Evolutionary conservation across 2,329 filamentous ascomycete genomes (phyloP).

Genomic region (Colletotrichum destructivum): DNA sequence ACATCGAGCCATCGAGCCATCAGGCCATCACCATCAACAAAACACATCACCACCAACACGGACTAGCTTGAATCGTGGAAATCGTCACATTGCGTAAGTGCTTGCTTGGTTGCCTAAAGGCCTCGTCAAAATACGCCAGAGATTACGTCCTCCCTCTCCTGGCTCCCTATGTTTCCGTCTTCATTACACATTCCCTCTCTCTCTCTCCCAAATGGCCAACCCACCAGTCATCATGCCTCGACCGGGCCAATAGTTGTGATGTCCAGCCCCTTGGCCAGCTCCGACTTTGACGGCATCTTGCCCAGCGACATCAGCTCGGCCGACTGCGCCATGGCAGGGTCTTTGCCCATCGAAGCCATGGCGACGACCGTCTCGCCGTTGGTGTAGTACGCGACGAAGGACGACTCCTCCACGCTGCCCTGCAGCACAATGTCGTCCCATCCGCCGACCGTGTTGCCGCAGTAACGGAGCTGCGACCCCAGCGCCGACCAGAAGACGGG

Average conservation of each 20-base stretch:
- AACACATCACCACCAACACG: neutral
- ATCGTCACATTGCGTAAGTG: neutral
- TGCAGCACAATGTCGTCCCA: slow-evolving; percentile 89
- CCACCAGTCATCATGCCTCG: slow-evolving; percentile 44
- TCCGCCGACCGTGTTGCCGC: slow-evolving; percentile 84
- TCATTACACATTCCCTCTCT: neutral
- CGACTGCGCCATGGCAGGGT: slow-evolving; percentile 87
- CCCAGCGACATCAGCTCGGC: slow-evolving; percentile 87
- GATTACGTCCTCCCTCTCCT: neutral
- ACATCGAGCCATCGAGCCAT: no score
- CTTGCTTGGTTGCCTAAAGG: neutral
- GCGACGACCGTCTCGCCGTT: slow-evolving; percentile 90
- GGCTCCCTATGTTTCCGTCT: no score
- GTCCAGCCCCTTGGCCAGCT: slow-evolving; percentile 76
- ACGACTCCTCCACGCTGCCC: slow-evolving; percentile 81
- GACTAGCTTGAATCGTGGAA: neutral
- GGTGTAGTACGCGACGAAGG: slow-evolving; percentile 92
- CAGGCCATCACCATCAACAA: neutral
- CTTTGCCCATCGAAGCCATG: slow-evolving; percentile 90
- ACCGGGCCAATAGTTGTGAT: slow-evolving; percentile 60
- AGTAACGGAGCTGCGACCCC: slow-evolving; percentile 91
- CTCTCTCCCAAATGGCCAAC: neutral
- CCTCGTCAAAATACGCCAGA: neutral
- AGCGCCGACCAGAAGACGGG: slow-evolving; percentile 98
- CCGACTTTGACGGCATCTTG: slow-evolving; percentile 86